Base-by-base conservation (phyloP, 768 basidiomycete species). In the Xerocomellus amylosporus region DNA sequence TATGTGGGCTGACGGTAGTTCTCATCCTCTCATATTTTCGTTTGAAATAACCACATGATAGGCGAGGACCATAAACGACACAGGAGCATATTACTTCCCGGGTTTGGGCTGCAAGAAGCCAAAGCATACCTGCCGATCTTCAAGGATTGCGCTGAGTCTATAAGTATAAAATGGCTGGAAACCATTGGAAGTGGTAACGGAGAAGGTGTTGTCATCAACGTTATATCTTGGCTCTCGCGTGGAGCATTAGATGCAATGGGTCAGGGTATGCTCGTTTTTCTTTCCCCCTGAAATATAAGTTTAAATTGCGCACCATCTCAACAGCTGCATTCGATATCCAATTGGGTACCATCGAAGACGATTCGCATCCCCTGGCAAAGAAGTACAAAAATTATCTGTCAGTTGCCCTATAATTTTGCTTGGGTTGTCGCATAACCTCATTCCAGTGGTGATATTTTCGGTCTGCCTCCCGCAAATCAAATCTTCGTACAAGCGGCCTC, bases 81-180 rank as follows among this genome's bases (percentile, higher is more conserved):
- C 44, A 68, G 79, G 53, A 80, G 71, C 55, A 71, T 81, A 15
- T 75, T 83, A 75, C 68, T 79, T 42, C 81, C 81, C 2, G 82
- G 79, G 4, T 83, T 84, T 55, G 79, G 82, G 53, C 72, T 64
- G 8, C 74, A 75, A 1, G 79, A 82, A 53, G 73, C 75, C n/a
- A 79, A 74, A 46, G 73, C 77, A 4, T 80, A 79, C 55, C 70
- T 82, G 6, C 71, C 75, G 13, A 73, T 83, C 40, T 83, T 83
- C 69, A 71, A 69, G 43, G 69, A 72, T 49, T 74, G 54, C 22
- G 64, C 66, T 1, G 61, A 66, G 10, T 41, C 49, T 10, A 50
- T 66, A 19, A 31, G 55, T 22, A 19, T 43, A 3, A 58, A 51
- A 52, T 64, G 64, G 64, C 17, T 38, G 8, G 69, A 70, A 28